Conservation (phyloP, 2,329 filamentous ascomycete genomes). For the Venturia effusa region DNA sequence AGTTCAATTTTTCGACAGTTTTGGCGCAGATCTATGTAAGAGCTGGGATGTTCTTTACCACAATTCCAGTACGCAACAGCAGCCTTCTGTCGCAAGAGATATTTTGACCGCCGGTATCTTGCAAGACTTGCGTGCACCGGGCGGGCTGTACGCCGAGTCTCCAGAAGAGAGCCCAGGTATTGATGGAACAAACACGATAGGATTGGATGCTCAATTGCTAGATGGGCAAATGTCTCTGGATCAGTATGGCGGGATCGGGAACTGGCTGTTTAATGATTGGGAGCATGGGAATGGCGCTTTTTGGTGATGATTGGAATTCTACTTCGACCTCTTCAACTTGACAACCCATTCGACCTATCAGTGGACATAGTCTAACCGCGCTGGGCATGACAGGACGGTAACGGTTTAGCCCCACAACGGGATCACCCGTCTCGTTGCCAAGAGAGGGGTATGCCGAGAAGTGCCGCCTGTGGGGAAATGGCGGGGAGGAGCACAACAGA, state of each 20-base stretch:
- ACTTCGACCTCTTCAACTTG: neutral
- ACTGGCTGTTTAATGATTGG: conserved; percentile 25
- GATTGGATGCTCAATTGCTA: conserved; percentile 20
- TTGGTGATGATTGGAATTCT: neutral
- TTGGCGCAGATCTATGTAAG: conserved; percentile 23
- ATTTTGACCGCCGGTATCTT: conserved; percentile 24
- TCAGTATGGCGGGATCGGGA: conserved; percentile 20
- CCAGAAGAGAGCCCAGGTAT: conserved; percentile 8
- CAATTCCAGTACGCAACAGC: conserved; percentile 4
- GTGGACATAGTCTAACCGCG: neutral
- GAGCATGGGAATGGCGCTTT: conserved; percentile 13
- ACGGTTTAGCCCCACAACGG: neutral
- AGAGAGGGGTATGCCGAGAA: neutral
- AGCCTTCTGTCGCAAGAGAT: conserved; percentile 18
- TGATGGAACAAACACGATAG: conserved; percentile 11
- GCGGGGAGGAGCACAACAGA: neutral
- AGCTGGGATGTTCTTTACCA: conserved; percentile 17
- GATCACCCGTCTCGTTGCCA: neutral
- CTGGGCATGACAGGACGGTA: neutral
- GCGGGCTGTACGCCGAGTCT: conserved; percentile 16
- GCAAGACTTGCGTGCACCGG: conserved; percentile 19
- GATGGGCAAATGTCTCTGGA: conserved; percentile 22
- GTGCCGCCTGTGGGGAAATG: neutral
- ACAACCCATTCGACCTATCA: neutral
- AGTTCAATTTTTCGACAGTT: conserved; percentile 22